Percentiles rank a stretch among this genome's conserved stretches.
Evolutionary conservation across 2,329 filamentous ascomycete genomes (phyloP).

Genomic region (Aspergillus fijiensis): DNA sequence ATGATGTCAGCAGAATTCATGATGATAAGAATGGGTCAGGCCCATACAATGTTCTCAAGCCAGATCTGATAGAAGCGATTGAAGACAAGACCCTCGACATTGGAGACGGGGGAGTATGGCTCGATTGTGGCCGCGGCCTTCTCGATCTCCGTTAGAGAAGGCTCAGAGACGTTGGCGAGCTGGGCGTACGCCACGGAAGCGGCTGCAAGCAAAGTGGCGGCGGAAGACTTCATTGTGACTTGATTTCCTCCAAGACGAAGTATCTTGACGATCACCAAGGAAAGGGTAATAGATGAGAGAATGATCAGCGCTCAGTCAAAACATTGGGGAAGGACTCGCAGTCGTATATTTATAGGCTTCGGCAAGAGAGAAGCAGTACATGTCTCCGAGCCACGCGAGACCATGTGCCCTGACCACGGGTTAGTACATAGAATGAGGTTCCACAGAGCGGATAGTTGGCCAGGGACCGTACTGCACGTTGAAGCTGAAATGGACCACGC

Average conservation of each 20-base stretch:
- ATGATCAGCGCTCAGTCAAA: slow-evolving; percentile 8
- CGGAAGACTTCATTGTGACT: slow-evolving; percentile 46
- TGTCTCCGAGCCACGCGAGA: not conserved
- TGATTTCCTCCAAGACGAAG: not conserved
- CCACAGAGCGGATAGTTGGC: slow-evolving; percentile 5
- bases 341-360: not conserved
- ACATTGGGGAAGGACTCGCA: not conserved
- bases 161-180: slow-evolving; percentile 26
- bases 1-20: slow-evolving; percentile 19
- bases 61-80: slow-evolving; percentile 71
- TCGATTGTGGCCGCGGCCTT: slow-evolving; percentile 56
- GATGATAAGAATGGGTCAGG: not conserved
- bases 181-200: slow-evolving; percentile 30
- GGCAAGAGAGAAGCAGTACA: not conserved
- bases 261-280: not conserved
- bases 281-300: not conserved
- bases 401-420: slow-evolving; percentile 2
- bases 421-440: not conserved
- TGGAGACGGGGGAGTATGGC: slow-evolving; percentile 61
- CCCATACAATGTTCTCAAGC: slow-evolving; percentile 71
- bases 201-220: slow-evolving; percentile 26
- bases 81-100: slow-evolving; percentile 70
- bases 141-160: slow-evolving; percentile 30
- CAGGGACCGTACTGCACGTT: not conserved
- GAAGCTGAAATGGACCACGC: slow-evolving; percentile 10